A percentile compares a stretch with the other conserved stretches of the same genome.
Conservation (phyloP, 352 stramenopile species). For the Globisporangium cystogenes region DNA sequence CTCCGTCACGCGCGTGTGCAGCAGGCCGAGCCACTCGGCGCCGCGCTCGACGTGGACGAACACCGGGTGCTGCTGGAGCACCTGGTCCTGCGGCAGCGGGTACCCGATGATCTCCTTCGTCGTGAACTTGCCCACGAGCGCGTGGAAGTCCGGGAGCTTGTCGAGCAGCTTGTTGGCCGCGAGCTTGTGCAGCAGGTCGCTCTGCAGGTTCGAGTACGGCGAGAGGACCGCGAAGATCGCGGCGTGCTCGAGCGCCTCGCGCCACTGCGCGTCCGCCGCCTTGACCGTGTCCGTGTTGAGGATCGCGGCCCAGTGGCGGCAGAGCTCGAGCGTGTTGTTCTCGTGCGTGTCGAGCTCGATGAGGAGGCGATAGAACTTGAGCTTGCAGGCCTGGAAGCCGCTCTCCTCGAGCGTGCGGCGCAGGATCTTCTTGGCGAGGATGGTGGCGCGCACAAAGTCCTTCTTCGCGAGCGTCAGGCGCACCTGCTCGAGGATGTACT, state of each 20-base stretch:
- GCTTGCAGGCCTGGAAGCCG: slow-evolving; percentile 94
- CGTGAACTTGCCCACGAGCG: slow-evolving; percentile 87
- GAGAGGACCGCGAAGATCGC: slow-evolving; percentile 76
- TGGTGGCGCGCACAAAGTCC: slow-evolving; percentile 95
- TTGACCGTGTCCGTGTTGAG: slow-evolving; percentile 76
- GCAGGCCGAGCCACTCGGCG: slow-evolving; percentile 82
- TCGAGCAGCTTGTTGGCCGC: slow-evolving; percentile 55
- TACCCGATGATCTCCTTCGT: slow-evolving; percentile 97
- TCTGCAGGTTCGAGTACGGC: slow-evolving; percentile 72
- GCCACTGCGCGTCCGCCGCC: slow-evolving; percentile 61
- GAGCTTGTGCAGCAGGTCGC: slow-evolving; percentile 67
- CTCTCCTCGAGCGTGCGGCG: slow-evolving; percentile 91
- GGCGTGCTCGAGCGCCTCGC: slow-evolving; percentile 66
- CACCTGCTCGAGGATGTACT: slow-evolving; percentile 99
- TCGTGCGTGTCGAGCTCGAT: slow-evolving; percentile 95
- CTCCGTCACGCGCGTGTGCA: slow-evolving; percentile 94
- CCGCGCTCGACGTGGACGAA: slow-evolving; percentile 74
- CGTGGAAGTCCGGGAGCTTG: slow-evolving; percentile 55
- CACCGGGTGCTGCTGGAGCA: slow-evolving; percentile 79
- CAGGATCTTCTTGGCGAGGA: slow-evolving; percentile 97
- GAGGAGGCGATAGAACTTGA: slow-evolving; percentile 96
- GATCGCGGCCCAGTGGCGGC: slow-evolving; percentile 81
- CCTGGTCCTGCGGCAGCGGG: slow-evolving; percentile 85
- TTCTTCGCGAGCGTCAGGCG: slow-evolving; percentile 95
- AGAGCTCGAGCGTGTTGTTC: slow-evolving; percentile 95